Base-by-base conservation (phyloP, 2,329 filamentous ascomycete species). In the Fusarium neocosmosporiellum region DNA sequence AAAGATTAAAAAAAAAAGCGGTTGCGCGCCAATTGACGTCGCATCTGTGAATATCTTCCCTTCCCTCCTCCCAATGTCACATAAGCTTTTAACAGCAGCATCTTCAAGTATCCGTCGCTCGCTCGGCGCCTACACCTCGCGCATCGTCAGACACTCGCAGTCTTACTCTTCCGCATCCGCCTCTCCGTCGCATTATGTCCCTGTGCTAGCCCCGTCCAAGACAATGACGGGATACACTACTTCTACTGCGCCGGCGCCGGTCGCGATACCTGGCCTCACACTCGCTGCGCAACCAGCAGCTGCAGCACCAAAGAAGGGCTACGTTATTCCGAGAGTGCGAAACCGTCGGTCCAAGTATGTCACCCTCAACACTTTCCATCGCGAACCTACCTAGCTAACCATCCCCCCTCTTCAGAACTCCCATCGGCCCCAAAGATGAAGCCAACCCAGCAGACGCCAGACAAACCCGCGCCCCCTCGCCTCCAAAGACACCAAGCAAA, bases 401-500 rank as follows among this genome's bases (percentile, higher is more conserved):
- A 14, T 18, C 6, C 1, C 6, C 1, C 8, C 18, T 16, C 27
- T 24, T 27, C 33, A 74, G 71, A 53, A 46, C 54, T 11, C 71
- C 59, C 27, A 59, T 48, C 27, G 60, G 67, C 5, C 36, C 64
- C 13, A 73, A 62, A 31, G 16, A 62, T 48, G 31, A 57, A 27
- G 18, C 27, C 43, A 57, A 20, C 16, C 37, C 57, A 46, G 16
- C 43, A 46, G 43, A 48, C 8, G 43, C 50, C 33, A 58, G 58
- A 36, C 31, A 59, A n/a, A 29, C n/a, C 9, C 67, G 54, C 27
- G 70, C 60, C n/a, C n/a, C 54, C 10, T 62, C 65, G 1, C 69
- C 71, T 22, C 64, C 37, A 1, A 65, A 62, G 13, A 31, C 67
- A 29, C 82, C 78, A 70, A 86, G 82, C 71, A 54, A 63, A 8